A percentile compares a stretch with the other conserved stretches of the same genome.
phyloP scores from a whole-genome alignment of 768 basidiomycete genomes.

The Cantharellus cinnabarinus region DNA sequence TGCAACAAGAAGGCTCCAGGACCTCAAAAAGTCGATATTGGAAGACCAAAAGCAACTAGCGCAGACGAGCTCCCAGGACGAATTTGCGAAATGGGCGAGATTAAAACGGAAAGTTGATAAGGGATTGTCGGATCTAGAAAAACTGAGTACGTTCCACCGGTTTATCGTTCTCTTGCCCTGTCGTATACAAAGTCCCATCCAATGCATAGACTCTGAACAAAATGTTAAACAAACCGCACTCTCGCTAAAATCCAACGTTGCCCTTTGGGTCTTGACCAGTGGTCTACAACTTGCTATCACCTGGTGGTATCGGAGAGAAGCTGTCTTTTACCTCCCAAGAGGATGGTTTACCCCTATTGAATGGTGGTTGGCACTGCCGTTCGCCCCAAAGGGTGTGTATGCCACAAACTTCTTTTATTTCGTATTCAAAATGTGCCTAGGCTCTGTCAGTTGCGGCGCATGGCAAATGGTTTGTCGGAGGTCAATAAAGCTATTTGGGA shows the following conservation, averaged over 20 bases:
- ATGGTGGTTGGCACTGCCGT: conserved; percentile 81
- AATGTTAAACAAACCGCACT: conserved; percentile 40
- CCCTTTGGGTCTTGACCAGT: conserved; percentile 71
- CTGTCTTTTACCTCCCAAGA: conserved; percentile 82
- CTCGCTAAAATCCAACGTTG: conserved; percentile 45
- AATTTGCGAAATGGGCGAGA: conserved; percentile 98
- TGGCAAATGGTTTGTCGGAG: conserved; percentile 92
- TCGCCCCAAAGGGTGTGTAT: conserved; percentile 60
- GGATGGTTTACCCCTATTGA: conserved; percentile 78
- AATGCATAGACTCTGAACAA: not conserved
- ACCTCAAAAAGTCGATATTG: conserved; percentile 65
- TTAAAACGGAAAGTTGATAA: conserved; percentile 80
- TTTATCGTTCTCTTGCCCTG: not conserved
- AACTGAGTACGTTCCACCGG: conserved; percentile 39
- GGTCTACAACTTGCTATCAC: conserved; percentile 68
- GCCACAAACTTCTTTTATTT: not conserved
- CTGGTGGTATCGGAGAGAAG: conserved; percentile 78
- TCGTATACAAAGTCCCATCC: conserved; percentile 1
- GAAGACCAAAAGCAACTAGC: conserved; percentile 64
- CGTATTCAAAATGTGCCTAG: conserved; percentile 21
- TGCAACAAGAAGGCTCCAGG: conserved; percentile 35
- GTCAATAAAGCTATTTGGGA: conserved; percentile 60
- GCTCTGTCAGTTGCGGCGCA: conserved; percentile 77
- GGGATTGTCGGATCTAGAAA: conserved; percentile 74
- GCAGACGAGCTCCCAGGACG: conserved; percentile 85